These are phyloP conservation scores for Phaseolus coccineus DNA, from an alignment of 331 rosid genomes.

Conservation along the genomic window DNA sequence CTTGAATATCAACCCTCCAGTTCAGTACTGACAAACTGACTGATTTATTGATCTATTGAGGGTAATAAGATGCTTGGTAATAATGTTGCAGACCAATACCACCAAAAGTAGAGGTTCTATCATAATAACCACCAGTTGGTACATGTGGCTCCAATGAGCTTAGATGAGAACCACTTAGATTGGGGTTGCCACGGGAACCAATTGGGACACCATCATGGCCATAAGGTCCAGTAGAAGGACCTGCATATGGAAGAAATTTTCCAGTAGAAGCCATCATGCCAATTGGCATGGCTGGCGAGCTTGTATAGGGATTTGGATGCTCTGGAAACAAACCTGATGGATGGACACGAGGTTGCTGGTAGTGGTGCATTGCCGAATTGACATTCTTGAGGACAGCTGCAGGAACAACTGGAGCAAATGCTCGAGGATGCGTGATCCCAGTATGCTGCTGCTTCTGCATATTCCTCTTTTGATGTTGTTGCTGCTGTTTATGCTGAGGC, in stretches of 20 bases:
- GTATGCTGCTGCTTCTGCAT: conserved; percentile 32
- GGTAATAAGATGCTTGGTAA: conserved; percentile 58
- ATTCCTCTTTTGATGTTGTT: conserved; percentile 28
- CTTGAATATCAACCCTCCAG: conserved; percentile 45
- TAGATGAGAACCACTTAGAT: conserved; percentile 57
- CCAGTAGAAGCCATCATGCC: conserved; percentile 59
- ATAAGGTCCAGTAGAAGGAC: conserved; percentile 61
- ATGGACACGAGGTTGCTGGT: conserved; percentile 54
- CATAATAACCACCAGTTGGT: conserved; percentile 58
- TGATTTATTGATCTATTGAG: conserved; percentile 54
- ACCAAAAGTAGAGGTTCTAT: conserved; percentile 54
- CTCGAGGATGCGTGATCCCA: conserved; percentile 59
- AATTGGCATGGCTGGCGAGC: conserved; percentile 58
- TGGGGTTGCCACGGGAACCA: conserved; percentile 59
- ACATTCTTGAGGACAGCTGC: conserved; percentile 43
- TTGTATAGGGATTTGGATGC: conserved; percentile 56
- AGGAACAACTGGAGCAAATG: conserved; percentile 50
- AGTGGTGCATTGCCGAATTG: conserved; percentile 49
- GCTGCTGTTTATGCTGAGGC: conserved; percentile 41
- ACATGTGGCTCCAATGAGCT: conserved; percentile 53
- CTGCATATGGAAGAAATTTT: conserved; percentile 53
- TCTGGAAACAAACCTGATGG: conserved; percentile 62
- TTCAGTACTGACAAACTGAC: conserved; percentile 42
- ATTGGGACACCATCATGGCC: conserved; percentile 60
- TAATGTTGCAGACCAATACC: conserved; percentile 60